Conservation (phyloP, 1,284 basidiomycete species). For the Tausonia pullulans region DNA sequence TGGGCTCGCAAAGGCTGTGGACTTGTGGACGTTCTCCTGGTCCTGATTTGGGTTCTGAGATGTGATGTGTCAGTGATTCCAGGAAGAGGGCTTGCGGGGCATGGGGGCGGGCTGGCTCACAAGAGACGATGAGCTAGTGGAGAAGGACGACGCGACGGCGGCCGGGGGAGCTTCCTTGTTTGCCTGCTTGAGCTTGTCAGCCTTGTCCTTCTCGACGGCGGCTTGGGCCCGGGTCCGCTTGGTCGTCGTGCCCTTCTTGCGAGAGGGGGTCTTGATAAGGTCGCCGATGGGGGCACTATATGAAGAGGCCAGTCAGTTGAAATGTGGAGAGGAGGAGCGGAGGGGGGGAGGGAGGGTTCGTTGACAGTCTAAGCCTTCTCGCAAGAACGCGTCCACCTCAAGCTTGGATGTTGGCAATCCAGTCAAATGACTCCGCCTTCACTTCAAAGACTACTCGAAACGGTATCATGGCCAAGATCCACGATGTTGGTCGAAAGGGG, state of each 20-base stretch:
- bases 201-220: not conserved
- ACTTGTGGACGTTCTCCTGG: no score
- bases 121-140: no score
- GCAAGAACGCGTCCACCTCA: not conserved
- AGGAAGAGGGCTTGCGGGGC: no score
- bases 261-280: slow-evolving; percentile 8
- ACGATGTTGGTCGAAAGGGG: no score
- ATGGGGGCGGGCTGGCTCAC: no score
- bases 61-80: no score
- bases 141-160: no score
- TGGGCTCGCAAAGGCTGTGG: no score
- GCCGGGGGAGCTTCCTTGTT: not conserved
- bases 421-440: not conserved
- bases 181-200: not conserved
- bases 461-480: no score
- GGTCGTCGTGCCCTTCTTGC: not conserved
- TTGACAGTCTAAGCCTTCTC: not conserved
- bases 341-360: not conserved
- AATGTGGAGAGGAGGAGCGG: not conserved
- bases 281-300: slow-evolving; percentile 6
- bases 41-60: no score
- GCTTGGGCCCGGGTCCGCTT: not conserved
- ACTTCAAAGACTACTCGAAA: no score
- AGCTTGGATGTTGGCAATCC: not conserved
- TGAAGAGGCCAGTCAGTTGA: no score